Evolutionary conservation across 805 yeast species (phyloP).

Genomic region (Ogataea haglerorum): DNA sequence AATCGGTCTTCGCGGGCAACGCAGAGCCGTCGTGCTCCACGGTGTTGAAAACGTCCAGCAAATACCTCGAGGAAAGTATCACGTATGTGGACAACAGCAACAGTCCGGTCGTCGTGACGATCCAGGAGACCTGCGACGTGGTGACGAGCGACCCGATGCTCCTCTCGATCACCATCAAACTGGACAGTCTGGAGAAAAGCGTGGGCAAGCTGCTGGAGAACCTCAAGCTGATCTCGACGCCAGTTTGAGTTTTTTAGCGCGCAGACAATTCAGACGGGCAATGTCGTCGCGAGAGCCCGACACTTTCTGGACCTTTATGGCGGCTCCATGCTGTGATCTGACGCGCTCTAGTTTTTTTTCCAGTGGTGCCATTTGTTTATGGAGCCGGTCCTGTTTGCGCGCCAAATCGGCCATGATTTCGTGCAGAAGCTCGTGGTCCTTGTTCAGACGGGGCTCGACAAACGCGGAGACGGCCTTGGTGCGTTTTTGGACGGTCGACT

Average conservation of each 20-base stretch:
- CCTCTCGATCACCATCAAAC: conserved; percentile 57
- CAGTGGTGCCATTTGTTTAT: conserved; percentile 17
- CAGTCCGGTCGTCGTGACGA: conserved; percentile 50
- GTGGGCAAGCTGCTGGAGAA: conserved; percentile 33
- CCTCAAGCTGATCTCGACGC: conserved; percentile 13
- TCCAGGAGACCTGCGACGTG: conserved; percentile 55
- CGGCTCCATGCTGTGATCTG: conserved; percentile 43
- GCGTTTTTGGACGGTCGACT: conserved; percentile 42
- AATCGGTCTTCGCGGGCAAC: conserved; percentile 23
- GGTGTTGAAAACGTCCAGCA: conserved; percentile 39
- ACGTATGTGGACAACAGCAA: conserved; percentile 47
- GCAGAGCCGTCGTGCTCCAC: conserved; percentile 33
- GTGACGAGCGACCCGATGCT: conserved; percentile 67
- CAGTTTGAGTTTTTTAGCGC: conserved; percentile 14
- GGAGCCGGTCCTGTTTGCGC: conserved; percentile 38
- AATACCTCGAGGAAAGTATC: conserved; percentile 58
- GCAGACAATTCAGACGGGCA: conserved; percentile 19
- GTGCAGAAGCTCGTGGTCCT: conserved; percentile 30
- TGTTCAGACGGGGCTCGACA: conserved; percentile 41
- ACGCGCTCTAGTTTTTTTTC: conserved; percentile 30
- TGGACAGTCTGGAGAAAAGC: conserved; percentile 57
- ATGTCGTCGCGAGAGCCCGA: conserved; percentile 25
- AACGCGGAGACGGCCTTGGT: conserved; percentile 35
- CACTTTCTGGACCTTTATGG: conserved; percentile 30
- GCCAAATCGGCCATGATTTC: conserved; percentile 31